Evolutionary conservation across 2,329 filamentous ascomycete genomes (phyloP).

Genomic region (Blastomyces emzantsi): DNA sequence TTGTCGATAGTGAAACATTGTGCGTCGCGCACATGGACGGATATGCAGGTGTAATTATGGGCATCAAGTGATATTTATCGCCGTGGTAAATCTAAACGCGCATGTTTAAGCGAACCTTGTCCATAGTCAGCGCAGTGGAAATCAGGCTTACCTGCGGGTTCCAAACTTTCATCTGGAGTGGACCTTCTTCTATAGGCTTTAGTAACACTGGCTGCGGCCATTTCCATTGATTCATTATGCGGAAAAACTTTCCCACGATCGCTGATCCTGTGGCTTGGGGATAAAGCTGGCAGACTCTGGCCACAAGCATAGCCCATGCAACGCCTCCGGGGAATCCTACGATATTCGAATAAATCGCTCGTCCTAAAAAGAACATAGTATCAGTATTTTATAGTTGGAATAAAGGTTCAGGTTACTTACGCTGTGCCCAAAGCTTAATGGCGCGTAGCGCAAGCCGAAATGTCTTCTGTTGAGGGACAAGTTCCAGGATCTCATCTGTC

Average conservation of each 20-base stretch:
- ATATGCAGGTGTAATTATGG: conserved; percentile 94
- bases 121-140: neutral
- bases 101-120: neutral
- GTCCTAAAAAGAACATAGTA: conserved; percentile 36
- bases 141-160: conserved; percentile 65
- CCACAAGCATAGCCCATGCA: conserved; percentile 96
- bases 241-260: conserved; percentile 89
- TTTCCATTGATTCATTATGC: conserved; percentile 79
- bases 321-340: conserved; percentile 95
- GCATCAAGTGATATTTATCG: conserved; percentile 87
- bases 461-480: conserved; percentile 81
- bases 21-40: conserved; percentile 97
- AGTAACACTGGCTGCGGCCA: conserved; percentile 93
- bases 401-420: conserved; percentile 25
- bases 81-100: conserved; percentile 57
- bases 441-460: conserved; percentile 84
- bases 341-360: conserved; percentile 91
- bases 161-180: conserved; percentile 79
- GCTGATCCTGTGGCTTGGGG: conserved; percentile 83
- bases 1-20: conserved; percentile 82
- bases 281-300: conserved; percentile 90
- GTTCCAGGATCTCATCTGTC: conserved; percentile 78
- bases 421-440: conserved; percentile 94
- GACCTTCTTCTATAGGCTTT: conserved; percentile 75
- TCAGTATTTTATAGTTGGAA: neutral